Percentiles rank a stretch among this genome's conserved stretches.
Evolutionary conservation across 1,284 basidiomycete species (phyloP).

Genomic region (Rhodotorula glutinis): DNA sequence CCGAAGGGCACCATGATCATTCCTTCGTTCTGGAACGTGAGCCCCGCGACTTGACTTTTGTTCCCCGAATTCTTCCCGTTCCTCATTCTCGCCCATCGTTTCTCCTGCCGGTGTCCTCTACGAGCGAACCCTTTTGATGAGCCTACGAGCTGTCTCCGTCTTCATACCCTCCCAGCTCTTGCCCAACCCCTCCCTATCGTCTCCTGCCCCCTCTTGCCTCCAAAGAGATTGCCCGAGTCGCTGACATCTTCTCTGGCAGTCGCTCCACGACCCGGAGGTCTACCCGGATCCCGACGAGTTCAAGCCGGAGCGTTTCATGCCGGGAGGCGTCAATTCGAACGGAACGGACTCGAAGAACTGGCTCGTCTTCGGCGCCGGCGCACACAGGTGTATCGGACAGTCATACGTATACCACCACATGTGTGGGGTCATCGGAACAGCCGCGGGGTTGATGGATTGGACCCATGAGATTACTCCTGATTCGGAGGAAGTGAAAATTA

Average conservation of each 20-base stretch:
- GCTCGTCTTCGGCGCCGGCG: constrained; percentile 90
- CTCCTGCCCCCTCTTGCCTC: neutral
- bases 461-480: constrained; percentile 77
- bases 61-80: neutral
- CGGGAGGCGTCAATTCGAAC: constrained; percentile 59
- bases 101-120: too few relatives aligned
- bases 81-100: too few relatives aligned
- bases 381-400: constrained; percentile 62
- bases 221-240: too few relatives aligned
- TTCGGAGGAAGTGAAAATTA: constrained; percentile 78
- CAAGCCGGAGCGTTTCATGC: constrained; percentile 88
- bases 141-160: too few relatives aligned
- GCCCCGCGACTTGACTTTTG: neutral
- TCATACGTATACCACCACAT: constrained; percentile 95
- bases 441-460: constrained; percentile 78
- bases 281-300: constrained; percentile 85
- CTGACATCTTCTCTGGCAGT: constrained; percentile 53
- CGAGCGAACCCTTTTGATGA: too few relatives aligned
- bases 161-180: too few relatives aligned
- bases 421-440: constrained; percentile 78
- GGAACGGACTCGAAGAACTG: constrained; percentile 94
- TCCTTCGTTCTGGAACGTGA: constrained; percentile 75
- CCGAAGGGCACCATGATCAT: constrained; percentile 92
- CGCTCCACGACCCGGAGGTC: constrained; percentile 81
- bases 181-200: too few relatives aligned